Conservation (phyloP, 192 early-diverging fungal species). For the Backusella mclennaniae region DNA sequence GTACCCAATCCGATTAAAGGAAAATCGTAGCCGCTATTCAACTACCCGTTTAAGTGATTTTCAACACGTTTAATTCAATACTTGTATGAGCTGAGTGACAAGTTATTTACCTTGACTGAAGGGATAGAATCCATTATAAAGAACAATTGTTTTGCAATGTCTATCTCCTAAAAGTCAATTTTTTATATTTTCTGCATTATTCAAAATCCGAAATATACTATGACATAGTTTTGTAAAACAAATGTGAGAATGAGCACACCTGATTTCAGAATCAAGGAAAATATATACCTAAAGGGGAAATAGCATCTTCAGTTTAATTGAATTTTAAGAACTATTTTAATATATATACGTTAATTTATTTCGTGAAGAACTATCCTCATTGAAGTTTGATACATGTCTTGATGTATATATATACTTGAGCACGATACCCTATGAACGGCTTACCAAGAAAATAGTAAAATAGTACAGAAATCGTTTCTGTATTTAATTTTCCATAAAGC, state of each 20-base stretch:
- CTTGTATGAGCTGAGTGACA: not conserved
- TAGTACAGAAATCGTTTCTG: no score
- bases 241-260: not conserved
- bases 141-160: not conserved
- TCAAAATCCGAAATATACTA: not conserved
- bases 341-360: no score
- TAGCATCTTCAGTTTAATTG: not conserved
- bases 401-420: no score
- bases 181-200: not conserved
- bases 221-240: not conserved
- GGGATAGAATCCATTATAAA: not conserved
- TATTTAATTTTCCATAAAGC: no score
- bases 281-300: not conserved
- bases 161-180: no score
- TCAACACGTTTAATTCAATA: not conserved
- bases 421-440: no score
- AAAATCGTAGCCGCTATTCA: constrained; percentile 26
- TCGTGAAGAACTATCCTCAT: no score
- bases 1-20: constrained; percentile 24
- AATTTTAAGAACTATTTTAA: not conserved
- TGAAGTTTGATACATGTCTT: no score
- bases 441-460: no score
- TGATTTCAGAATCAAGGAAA: not conserved
- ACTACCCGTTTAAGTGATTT: not conserved
- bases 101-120: not conserved